Evolutionary conservation across 331 rosid species (phyloP).

Genomic region (Rhamnella rubrinervis): DNA sequence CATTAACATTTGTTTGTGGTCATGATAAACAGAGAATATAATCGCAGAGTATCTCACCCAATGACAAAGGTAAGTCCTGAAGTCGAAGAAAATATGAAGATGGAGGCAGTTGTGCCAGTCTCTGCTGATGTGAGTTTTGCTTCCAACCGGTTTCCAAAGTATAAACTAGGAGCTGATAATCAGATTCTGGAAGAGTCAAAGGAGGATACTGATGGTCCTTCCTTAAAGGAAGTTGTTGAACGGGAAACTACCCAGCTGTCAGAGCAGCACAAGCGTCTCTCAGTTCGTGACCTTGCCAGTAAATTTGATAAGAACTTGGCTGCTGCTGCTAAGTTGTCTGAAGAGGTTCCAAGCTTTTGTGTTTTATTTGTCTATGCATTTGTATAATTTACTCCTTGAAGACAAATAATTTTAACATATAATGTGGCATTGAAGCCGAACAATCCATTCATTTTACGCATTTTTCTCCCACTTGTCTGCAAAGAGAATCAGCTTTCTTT

Average conservation of each 20-base stretch:
- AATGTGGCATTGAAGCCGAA: not conserved
- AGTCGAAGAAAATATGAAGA: slow-evolving; percentile 50
- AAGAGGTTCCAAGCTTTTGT: slow-evolving; percentile 56
- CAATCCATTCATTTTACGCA: not conserved
- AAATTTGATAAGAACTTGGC: slow-evolving; percentile 95
- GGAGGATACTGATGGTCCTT: slow-evolving; percentile 66
- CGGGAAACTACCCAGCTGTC: slow-evolving; percentile 68
- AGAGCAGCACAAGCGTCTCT: slow-evolving; percentile 91
- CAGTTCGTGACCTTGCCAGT: slow-evolving; percentile 96
- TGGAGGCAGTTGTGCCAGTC: slow-evolving; percentile 63
- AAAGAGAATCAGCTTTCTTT: slow-evolving; percentile 13
- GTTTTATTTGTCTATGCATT: slow-evolving; percentile 8
- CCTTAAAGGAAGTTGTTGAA: slow-evolving; percentile 74
- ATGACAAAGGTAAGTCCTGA: slow-evolving; percentile 94
- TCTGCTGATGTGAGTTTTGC: slow-evolving; percentile 94
- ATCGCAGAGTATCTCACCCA: slow-evolving; percentile 22
- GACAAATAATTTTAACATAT: not conserved
- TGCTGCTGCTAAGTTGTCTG: slow-evolving; percentile 88
- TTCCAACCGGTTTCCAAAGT: slow-evolving; percentile 69
- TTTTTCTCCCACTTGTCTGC: slow-evolving; percentile 17
- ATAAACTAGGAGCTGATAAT: slow-evolving; percentile 73
- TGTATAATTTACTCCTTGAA: not conserved
- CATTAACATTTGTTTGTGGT: slow-evolving; percentile 22
- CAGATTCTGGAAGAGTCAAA: slow-evolving; percentile 75
- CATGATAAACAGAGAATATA: slow-evolving; percentile 32